A percentile compares a stretch with the other conserved stretches of the same genome.
Evolutionary conservation across 164 flowering plant species (phyloP).

Genomic region (Macadamia tetraphylla): DNA sequence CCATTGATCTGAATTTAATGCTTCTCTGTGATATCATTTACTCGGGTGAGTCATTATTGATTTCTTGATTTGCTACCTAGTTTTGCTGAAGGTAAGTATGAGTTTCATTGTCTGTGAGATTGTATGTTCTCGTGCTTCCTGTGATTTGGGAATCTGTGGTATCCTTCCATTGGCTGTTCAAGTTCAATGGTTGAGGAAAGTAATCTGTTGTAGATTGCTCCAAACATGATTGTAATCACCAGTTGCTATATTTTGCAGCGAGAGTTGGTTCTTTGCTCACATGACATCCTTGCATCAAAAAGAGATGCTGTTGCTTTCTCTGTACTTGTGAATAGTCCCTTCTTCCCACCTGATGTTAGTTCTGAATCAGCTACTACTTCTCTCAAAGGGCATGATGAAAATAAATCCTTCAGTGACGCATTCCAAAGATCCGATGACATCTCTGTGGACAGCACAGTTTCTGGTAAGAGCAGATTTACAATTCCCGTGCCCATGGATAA

Average conservation of each 20-base stretch:
- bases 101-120: no score
- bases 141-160: no score
- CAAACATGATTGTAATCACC: no score
- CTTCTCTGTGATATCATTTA: no score
- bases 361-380: conserved; percentile 97
- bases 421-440: conserved; percentile 80
- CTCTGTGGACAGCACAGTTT: conserved; percentile 65
- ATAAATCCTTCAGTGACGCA: conserved; percentile 61
- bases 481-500: conserved; percentile 45
- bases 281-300: conserved; percentile 66
- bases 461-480: conserved; percentile 46
- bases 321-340: conserved; percentile 45
- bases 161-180: no score
- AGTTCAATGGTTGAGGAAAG: no score
- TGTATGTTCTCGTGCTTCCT: no score
- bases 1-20: no score
- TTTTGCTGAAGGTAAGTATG: no score
- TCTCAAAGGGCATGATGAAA: conserved; percentile 53
- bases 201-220: no score
- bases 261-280: conserved; percentile 81
- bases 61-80: no score
- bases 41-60: no score
- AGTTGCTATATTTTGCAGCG: conserved; percentile 45
- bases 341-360: conserved; percentile 65
- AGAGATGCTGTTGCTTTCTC: conserved; percentile 62